Percentiles rank a stretch among this genome's conserved stretches.
Evolutionary conservation across 805 yeast species (phyloP).

Genomic region (Komagataella kurtzmanii): DNA sequence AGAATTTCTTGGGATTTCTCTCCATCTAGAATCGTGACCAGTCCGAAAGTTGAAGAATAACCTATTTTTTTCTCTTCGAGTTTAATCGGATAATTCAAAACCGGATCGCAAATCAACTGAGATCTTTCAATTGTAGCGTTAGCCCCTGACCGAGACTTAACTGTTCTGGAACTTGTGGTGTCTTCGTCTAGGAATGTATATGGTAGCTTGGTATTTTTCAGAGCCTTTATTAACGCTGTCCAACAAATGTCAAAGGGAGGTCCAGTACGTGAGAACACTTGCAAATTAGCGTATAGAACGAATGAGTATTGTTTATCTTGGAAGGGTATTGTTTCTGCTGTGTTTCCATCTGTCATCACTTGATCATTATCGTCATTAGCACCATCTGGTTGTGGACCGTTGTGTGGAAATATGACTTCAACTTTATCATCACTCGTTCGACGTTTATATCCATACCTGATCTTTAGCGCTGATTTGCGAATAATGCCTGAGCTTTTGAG

Average conservation of each 20-base stretch:
- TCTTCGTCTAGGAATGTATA: slow-evolving; percentile 53
- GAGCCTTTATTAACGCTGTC: slow-evolving; percentile 51
- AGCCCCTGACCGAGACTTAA: slow-evolving; percentile 11
- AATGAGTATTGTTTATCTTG: slow-evolving; percentile 30
- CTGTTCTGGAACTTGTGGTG: slow-evolving; percentile 29
- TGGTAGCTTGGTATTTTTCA: slow-evolving; percentile 51
- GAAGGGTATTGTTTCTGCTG: background rate
- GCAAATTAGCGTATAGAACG: slow-evolving; percentile 59
- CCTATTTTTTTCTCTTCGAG: slow-evolving; percentile 26
- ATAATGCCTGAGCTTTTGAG: slow-evolving; percentile 44
- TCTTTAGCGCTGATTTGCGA: slow-evolving; percentile 34
- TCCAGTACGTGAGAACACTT: slow-evolving; percentile 71
- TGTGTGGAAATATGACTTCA: slow-evolving; percentile 33
- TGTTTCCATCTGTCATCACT: background rate
- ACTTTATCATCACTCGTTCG: slow-evolving; percentile 35
- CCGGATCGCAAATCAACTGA: slow-evolving; percentile 44
- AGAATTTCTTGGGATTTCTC: slow-evolving; percentile 20
- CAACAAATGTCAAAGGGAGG: slow-evolving; percentile 72
- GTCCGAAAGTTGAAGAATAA: slow-evolving; percentile 44
- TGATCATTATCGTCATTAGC: slow-evolving; percentile 15
- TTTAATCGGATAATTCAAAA: slow-evolving; percentile 21
- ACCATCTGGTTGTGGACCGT: slow-evolving; percentile 4
- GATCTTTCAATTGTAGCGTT: slow-evolving; percentile 31
- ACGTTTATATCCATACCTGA: slow-evolving; percentile 37
- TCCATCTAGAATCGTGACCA: slow-evolving; percentile 20